Evolutionary conservation across 148 eudicot genomes (phyloP).

Genomic region (Chenopodium suecicum): DNA sequence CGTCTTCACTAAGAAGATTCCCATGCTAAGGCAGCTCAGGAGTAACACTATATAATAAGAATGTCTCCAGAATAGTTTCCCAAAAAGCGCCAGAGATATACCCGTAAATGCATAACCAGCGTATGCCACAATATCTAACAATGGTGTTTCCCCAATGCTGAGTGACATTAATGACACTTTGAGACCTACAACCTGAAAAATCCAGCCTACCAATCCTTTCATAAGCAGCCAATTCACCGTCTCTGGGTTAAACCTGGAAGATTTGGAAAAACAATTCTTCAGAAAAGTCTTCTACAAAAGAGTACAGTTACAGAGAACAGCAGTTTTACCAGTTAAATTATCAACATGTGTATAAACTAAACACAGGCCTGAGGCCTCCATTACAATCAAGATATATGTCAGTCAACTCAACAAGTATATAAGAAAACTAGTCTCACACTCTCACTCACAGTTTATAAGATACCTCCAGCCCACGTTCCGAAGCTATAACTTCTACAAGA

Average conservation of each 20-base stretch:
- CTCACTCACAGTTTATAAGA: not conserved
- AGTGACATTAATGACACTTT: slow-evolving; percentile 62
- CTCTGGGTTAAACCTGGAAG: slow-evolving; percentile 45
- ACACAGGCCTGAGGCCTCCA: not conserved
- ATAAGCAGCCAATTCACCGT: slow-evolving; percentile 45
- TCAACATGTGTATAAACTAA: not conserved
- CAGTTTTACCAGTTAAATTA: not conserved
- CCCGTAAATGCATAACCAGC: slow-evolving; percentile 78
- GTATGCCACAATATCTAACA: slow-evolving; percentile 68
- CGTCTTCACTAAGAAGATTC: slow-evolving; percentile 71
- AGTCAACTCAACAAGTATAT: not conserved
- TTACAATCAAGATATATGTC: not conserved
- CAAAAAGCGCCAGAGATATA: slow-evolving; percentile 53
- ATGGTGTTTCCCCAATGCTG: slow-evolving; percentile 69
- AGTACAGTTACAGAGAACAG: not conserved
- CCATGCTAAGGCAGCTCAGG: slow-evolving; percentile 80
- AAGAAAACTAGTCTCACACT: not conserved
- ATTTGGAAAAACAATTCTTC: not conserved
- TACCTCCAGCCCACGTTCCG: not conserved
- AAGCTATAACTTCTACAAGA: not conserved
- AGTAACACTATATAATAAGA: slow-evolving; percentile 60
- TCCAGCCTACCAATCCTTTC: slow-evolving; percentile 56
- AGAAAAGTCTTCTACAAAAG: not conserved
- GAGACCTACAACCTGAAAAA: slow-evolving; percentile 47
- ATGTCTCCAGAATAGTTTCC: slow-evolving; percentile 46